Base-by-base conservation (phyloP, 2,329 filamentous ascomycete genomes). In the Periconia macrospinosa region DNA sequence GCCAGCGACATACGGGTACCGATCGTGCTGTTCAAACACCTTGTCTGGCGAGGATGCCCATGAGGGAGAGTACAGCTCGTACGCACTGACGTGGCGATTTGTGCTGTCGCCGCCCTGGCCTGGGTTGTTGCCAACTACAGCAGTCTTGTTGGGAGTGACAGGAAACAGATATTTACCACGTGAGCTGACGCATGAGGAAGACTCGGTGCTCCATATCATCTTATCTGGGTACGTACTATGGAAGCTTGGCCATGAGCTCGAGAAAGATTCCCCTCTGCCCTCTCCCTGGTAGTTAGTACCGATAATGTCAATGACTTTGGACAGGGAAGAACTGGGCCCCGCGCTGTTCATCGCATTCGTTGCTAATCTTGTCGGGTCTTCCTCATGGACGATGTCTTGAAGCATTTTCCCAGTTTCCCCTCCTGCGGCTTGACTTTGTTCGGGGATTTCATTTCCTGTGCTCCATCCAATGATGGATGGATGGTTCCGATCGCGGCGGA, bases 261-360 rank as follows among this genome's bases (percentile, higher is more conserved):
- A 37, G 15, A 37, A 37, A 37, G 33, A 37, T 37, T 3, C 33
- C 11, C 33, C 33, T 3, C 11, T 37, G 11, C 19, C 81, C 47
- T 82, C 79, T 47, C 81, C 82, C 59, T 84, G 82, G 66, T 84
- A 85, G 67, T 84, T 84, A 6, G 84, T 63, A 18, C 77, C 75
- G n/a, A 79, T 65, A 41, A 83, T 69, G 59, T 83, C 81, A 33
- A 83, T 56, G 1, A 72, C 68, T 0, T 62, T 54, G 2, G 78
- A 66, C 30, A 83, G 74, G 0, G 74, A 58, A 41, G 64, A 73
- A 30, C 68, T 67, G 0, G 80, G 71, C 2, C 66, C 59, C 3
- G 81, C 81, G 10, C 59, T 63, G 64, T 83, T 82, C 76, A 82
- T 77, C 1, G 74, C 76, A 0, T 75, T 70, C 0, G 80, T 82